Evolutionary conservation across 1,139 yeast genomes (phyloP).

Genomic region (Pichia sp.): DNA sequence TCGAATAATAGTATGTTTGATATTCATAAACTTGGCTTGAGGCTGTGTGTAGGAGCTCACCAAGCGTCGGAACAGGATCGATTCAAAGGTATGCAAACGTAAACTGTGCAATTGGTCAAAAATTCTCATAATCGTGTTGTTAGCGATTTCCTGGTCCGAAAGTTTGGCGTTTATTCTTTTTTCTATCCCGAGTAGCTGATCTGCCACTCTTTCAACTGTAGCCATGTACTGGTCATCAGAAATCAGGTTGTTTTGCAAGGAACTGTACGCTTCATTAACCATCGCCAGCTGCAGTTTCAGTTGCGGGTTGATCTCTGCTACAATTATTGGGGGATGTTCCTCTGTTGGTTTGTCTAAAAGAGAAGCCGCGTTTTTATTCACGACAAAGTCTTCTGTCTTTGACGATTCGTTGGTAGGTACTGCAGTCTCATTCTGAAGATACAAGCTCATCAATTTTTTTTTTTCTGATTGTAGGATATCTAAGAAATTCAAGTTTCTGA

Average conservation of each 20-base stretch:
- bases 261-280: slow-evolving; percentile 9
- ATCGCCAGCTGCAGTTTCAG: slow-evolving; percentile 7
- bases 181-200: background rate
- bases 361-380: too few relatives aligned
- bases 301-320: background rate
- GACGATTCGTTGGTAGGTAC: background rate
- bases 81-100: slow-evolving; percentile 7
- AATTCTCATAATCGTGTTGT: slow-evolving; percentile 10
- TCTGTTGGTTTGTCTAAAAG: too few relatives aligned
- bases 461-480: slow-evolving; percentile 9
- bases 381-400: too few relatives aligned
- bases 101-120: slow-evolving; percentile 17
- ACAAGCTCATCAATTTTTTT: slow-evolving; percentile 7
- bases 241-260: slow-evolving; percentile 5
- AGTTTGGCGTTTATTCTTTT: background rate
- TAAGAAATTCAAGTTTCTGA: slow-evolving; percentile 11
- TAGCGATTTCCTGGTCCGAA: background rate
- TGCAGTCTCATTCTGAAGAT: slow-evolving; percentile 3
- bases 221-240: slow-evolving; percentile 2
- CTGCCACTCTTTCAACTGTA: slow-evolving; percentile 8
- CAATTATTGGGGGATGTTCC: background rate
- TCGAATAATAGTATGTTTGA: slow-evolving; percentile 7
- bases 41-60: slow-evolving; percentile 5
- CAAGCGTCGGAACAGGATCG: slow-evolving; percentile 11
- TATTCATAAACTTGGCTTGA: slow-evolving; percentile 5